Evolutionary conservation across 768 basidiomycete genomes (phyloP).

Genomic region (Lepiota brunneoincarnata): DNA sequence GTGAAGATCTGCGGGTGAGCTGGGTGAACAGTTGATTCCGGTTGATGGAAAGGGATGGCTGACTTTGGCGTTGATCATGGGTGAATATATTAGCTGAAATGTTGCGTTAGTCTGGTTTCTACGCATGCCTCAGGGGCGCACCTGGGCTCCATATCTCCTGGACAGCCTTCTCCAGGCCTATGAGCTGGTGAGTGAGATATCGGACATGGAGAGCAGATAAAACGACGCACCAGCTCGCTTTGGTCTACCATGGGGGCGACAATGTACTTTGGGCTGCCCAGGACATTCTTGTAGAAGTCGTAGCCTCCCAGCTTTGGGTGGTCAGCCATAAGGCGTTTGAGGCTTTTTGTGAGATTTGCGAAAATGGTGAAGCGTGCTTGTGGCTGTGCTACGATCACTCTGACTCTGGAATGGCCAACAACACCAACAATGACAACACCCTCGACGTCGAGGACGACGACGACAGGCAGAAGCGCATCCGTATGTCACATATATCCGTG

Average conservation of each 20-base stretch:
- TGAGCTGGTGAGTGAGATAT: not conserved
- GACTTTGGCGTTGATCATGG: constrained; percentile 97
- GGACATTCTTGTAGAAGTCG: constrained; percentile 75
- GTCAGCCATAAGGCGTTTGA: constrained; percentile 1
- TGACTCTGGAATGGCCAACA: constrained; percentile 6
- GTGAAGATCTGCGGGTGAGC: constrained; percentile 54
- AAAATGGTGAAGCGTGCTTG: constrained; percentile 9
- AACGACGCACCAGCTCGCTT: constrained; percentile 81
- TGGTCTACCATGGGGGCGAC: constrained; percentile 99
- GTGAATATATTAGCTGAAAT: constrained; percentile 82
- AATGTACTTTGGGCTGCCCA: constrained; percentile 84
- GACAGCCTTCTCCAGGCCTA: constrained; percentile 91
- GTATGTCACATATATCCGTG: constrained; percentile 8
- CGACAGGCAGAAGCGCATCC: constrained; percentile 14
- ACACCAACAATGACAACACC: constrained; percentile 3
- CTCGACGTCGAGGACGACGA: constrained; percentile 17
- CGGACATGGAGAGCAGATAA: not conserved
- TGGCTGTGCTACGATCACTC: constrained; percentile 12
- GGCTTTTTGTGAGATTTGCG: not conserved
- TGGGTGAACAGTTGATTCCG: not conserved
- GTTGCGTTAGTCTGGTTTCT: not conserved
- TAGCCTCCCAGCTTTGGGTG: constrained; percentile 63
- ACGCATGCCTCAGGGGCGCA: constrained; percentile 25
- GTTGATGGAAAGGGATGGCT: not conserved
- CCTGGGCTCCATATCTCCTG: constrained; percentile 79